Evolutionary conservation across 768 basidiomycete genomes (phyloP), one percentile per base, ranked within the genome.

Genomic region (Rhizopogon vulgaris): DNA sequence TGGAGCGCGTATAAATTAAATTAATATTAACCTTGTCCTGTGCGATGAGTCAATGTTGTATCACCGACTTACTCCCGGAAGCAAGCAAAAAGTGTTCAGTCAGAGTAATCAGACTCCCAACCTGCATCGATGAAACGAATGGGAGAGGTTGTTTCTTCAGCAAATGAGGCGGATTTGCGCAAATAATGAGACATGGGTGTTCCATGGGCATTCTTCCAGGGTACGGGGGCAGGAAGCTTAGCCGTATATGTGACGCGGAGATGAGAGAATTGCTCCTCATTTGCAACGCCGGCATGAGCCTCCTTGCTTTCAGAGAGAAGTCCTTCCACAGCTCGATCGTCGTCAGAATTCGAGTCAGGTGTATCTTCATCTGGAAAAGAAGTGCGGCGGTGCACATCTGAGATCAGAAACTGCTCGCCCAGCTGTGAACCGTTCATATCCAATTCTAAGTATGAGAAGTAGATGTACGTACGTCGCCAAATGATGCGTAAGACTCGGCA

Each of bases 51-150:
- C 32, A 34, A 34, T 9, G 32, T 34, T 34, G 28, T 8, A 28
- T 28, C 3, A 28, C 28, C 28, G 8, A 28, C 32, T 34, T 34
- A 34, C 32, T 34, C 32, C 10, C 32, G 11, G 11, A 32, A 32
- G 32, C 10, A 12, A 22, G 32, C 4, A 34, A 32, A 46, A 46
- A 22, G 12, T 24, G 30, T 75, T 47, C 78, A 76, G 38, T 71
- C 67, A 59, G 76, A 76, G 57, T 77, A 77, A 70, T 78, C 45
- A 34, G 45, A 46, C 54, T 78, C 81, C 82, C 82, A 83, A 17
- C 78, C 80, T 32, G 78, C 79, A 51, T 77, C 73, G 55, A 78
- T 70, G 48, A 81, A 75, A 62, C 69, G 75, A 27, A 80, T 79
- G 22, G 73, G 75, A 22, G 75, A 70, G 39, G 68, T 68, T 53